Base-by-base conservation (phyloP, 177 flowering plant species). In the Vitis hybrid region DNA sequence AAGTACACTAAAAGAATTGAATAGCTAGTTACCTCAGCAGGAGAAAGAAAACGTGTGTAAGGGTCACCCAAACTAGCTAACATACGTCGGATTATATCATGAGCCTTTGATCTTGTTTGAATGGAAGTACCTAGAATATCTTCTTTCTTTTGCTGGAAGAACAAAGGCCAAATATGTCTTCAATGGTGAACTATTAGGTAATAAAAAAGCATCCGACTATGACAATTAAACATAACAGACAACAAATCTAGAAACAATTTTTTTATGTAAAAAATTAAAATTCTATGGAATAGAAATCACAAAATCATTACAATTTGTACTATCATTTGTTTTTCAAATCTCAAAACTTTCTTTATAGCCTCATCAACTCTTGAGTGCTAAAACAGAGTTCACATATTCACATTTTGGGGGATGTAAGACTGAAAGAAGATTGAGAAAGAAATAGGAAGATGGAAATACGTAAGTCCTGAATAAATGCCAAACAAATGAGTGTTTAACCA, bases 31-130 rank as follows among this genome's bases (percentile, higher is more conserved):
- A 94, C 98, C 89, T 94, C 90, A 0, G 79, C 75, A 5, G 96
- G 98, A 51, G 97, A 74, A 75, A 94, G 85, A 82, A 90, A 94
- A 2, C 98, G 93, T 2, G 98, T 92, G 59, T 92, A 94, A 66
- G 92, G 94, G 59, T 94, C 97, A 52, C 97, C 97, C 74, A 92
- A 73, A 75, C 94, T 86, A 14, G 87, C 87, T 54, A 94, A 68
- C 98, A 94, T 90, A 70, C 83, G 75, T 57, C 71, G 78, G 26
- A 94, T 90, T 49, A 90, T 74, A 57, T 84, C 88, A 79, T 94
- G 97, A 71, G 97, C 98, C 79, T 87, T 94, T 45, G 92, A 84
- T 77, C 97, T 87, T 5, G 87, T 82, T 65, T 79, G 87, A 68
- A 94, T 85, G 8, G 89, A 76, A 61, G 78, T 76, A 49, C 81